Evolutionary conservation across 257 asterid species (phyloP), one percentile per base, ranked within the genome.

Genomic region (Mitragyna speciosa): DNA sequence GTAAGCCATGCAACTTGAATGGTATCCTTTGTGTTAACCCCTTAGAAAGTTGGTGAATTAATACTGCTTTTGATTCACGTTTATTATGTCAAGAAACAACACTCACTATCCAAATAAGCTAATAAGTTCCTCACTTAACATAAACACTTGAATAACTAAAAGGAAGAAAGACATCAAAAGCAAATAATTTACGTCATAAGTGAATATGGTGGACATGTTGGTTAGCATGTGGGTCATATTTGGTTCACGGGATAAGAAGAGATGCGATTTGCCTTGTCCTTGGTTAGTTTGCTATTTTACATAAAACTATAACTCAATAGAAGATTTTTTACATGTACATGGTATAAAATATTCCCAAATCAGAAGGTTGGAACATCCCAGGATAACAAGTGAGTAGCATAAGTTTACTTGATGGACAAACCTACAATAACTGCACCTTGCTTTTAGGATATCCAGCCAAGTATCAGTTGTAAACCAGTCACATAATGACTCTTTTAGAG

Each of bases 1-100:
- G 95, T 80, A 94, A 89, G 54, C 99, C 99, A 78, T 90, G 94
- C 72, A 92, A 88, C 90, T 90, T 94, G 90, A 92, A 93, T 72
- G 98, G 97, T 80, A 92, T 77, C 73, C 89, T 88, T 73, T 94
- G 99, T 9, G 96, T 90, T 73, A 76, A 82, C 78, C 83, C 87
- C 88, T 89, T 96, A 47, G 98, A 91, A 78, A 96, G 89, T 78
- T 90, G 91, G 80, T 96, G 99, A 84, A 96, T 87, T 83, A 91
- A 80, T 83, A 92, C 92, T 28, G 99, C 87, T 83, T 85, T 92
- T 76, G 98, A 90, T 86, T 94, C 92, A 54, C 93, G 98, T 96
- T 79, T 12, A 72, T 52, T 39, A 77, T 81, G 97, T 94, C 87
- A 96, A 94, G 98, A 85, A 89, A 86, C 68, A 65, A 76, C 89